phyloP scores from a whole-genome alignment of 2,329 filamentous ascomycete species.

The Verticillium dahliae region DNA sequence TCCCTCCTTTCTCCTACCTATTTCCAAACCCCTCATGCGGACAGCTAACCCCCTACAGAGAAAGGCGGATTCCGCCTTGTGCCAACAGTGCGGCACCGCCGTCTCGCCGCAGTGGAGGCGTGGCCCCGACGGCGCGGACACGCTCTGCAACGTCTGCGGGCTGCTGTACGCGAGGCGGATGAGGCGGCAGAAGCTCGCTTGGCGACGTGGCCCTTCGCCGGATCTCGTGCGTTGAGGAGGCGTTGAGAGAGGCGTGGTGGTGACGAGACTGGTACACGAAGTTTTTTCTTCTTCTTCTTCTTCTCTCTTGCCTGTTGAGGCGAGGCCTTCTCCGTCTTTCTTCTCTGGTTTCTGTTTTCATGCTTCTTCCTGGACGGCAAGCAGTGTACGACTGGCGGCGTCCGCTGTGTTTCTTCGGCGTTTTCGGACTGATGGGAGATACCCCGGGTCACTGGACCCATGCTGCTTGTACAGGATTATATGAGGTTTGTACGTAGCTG shows the following conservation, averaged over 20 bases:
- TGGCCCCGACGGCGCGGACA: not conserved
- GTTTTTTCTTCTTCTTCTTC: not conserved
- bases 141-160: conserved; percentile 2
- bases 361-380: not conserved
- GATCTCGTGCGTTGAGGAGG: not conserved
- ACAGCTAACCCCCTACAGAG: not conserved
- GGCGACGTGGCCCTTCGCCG: not conserved
- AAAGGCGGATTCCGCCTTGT: not conserved
- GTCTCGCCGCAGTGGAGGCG: not conserved
- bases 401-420: not conserved
- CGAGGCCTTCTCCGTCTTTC: too few relatives aligned
- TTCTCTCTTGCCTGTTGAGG: not conserved
- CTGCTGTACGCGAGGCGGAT: not conserved
- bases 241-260: not conserved
- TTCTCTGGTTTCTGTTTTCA: too few relatives aligned
- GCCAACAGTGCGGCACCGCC: not conserved
- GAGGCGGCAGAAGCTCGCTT: not conserved
- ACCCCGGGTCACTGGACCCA: not conserved
- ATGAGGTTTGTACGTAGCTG: not conserved
- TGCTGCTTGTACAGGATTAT: not conserved
- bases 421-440: not conserved
- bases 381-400: not conserved
- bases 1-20: not conserved
- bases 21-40: not conserved
- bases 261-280: not conserved